phyloP scores from a whole-genome alignment of 192 early-diverging fungal species.

The Coemansia sp. region DNA sequence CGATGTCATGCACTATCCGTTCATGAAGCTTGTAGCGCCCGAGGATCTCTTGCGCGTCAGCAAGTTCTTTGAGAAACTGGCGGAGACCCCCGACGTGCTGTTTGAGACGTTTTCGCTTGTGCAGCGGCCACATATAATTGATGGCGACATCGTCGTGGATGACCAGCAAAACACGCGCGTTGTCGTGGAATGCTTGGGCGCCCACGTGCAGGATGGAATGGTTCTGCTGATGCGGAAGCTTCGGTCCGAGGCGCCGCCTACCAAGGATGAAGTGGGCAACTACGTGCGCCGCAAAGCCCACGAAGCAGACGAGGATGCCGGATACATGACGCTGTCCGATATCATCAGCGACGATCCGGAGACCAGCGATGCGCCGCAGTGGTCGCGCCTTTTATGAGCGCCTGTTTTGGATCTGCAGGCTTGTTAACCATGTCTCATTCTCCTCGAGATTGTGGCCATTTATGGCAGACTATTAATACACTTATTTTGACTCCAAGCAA shows the following conservation, averaged over 20 bases:
- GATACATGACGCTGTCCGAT: constrained; percentile 41
- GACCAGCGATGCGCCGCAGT: constrained; percentile 31
- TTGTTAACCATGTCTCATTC: no score
- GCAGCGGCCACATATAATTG: constrained; percentile 40
- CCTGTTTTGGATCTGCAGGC: no score
- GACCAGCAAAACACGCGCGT: constrained; percentile 36
- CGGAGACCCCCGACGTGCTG: constrained; percentile 29
- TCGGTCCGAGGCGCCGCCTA: constrained; percentile 7
- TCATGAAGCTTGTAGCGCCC: constrained; percentile 39
- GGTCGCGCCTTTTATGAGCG: constrained; percentile 18
- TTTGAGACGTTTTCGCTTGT: constrained; percentile 46
- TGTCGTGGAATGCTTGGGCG: constrained; percentile 46
- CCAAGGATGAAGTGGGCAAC: no score
- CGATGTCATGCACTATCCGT: constrained; percentile 23
- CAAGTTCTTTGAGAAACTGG: constrained; percentile 40
- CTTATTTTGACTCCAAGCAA: no score
- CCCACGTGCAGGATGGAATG: constrained; percentile 47
- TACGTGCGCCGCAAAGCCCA: constrained; percentile 6
- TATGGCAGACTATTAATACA: no score
- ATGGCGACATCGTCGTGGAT: constrained; percentile 12
- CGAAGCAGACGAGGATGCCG: constrained; percentile 31
- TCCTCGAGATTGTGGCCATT: no score
- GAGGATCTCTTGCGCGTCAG: constrained; percentile 42
- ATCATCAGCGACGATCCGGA: constrained; percentile 40
- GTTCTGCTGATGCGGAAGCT: constrained; percentile 39